Evolutionary conservation across 1,284 basidiomycete species (phyloP).

Genomic region (Puccinia horiana): DNA sequence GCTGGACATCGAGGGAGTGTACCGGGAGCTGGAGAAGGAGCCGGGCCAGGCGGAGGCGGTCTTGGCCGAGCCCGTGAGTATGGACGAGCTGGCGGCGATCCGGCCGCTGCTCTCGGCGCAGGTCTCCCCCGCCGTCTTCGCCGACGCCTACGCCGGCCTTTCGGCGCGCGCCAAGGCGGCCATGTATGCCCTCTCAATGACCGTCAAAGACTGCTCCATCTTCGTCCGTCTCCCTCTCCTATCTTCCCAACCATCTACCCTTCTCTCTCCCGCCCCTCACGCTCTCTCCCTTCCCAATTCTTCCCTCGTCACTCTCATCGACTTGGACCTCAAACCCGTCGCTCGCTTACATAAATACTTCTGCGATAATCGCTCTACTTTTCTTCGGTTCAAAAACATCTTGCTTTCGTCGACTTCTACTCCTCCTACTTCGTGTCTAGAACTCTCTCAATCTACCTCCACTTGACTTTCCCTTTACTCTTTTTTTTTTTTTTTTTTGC

Average conservation of each 20-base stretch:
- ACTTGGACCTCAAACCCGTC: conserved; percentile 44
- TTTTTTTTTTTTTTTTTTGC: too few species aligned
- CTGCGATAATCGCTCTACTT: not conserved
- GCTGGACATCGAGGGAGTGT: conserved; percentile 39
- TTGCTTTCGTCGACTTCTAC: not conserved
- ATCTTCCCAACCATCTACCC: not conserved
- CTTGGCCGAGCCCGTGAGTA: not conserved
- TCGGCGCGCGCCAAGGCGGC: not conserved
- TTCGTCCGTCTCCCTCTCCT: conserved; percentile 12
- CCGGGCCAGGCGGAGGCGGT: not conserved
- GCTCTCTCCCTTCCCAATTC: not conserved
- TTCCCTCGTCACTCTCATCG: conserved; percentile 22
- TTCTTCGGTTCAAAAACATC: not conserved
- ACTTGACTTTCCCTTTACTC: not conserved
- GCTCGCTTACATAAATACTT: conserved; percentile 27
- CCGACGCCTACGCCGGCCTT: not conserved
- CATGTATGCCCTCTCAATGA: conserved; percentile 37
- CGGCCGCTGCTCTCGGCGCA: not conserved
- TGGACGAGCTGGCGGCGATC: conserved; percentile 13
- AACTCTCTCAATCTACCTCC: not conserved
- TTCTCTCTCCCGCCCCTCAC: not conserved
- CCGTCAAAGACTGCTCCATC: conserved; percentile 45
- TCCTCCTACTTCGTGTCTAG: not conserved
- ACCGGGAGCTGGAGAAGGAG: not conserved
- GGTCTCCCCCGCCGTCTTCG: not conserved